Evolutionary conservation across 1,139 yeast species (phyloP).

Genomic region (Spathaspora jeffriesii): DNA sequence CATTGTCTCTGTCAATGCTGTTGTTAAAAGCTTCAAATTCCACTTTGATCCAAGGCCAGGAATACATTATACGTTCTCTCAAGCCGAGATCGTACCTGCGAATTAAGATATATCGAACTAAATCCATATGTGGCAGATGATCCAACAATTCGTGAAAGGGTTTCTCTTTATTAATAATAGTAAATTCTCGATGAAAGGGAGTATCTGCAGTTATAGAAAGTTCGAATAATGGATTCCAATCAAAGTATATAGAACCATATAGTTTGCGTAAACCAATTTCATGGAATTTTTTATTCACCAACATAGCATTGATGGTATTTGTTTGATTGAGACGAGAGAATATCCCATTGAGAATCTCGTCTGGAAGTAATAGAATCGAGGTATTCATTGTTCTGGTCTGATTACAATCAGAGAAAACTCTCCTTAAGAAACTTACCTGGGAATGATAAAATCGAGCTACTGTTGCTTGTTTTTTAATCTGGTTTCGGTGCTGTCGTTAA

Average conservation of each 20-base stretch:
- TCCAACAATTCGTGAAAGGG: neutral
- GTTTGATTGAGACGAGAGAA: neutral
- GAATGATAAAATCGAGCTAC: neutral
- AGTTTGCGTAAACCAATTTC: neutral
- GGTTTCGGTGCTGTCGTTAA: too few relatives aligned
- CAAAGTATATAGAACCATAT: neutral
- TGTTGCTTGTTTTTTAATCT: too few relatives aligned
- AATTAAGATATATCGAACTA: neutral
- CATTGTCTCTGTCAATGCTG: neutral
- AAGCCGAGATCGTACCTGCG: neutral
- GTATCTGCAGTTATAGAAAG: neutral
- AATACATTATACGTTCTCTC: neutral
- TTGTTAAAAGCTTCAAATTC: neutral
- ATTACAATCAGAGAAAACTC: too few relatives aligned
- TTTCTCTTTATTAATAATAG: neutral
- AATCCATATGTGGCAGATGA: neutral
- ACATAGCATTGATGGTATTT: neutral
- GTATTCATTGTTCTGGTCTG: neutral
- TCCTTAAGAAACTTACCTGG: neutral
- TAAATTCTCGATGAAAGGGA: neutral
- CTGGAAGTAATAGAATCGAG: neutral
- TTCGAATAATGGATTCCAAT: too few relatives aligned
- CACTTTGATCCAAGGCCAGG: neutral
- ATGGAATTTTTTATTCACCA: neutral
- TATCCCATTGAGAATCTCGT: neutral